These are phyloP conservation scores for Calonectria pseudoturangicola DNA, from an alignment of 2,329 filamentous ascomycete genomes.

Conservation along the genomic window DNA sequence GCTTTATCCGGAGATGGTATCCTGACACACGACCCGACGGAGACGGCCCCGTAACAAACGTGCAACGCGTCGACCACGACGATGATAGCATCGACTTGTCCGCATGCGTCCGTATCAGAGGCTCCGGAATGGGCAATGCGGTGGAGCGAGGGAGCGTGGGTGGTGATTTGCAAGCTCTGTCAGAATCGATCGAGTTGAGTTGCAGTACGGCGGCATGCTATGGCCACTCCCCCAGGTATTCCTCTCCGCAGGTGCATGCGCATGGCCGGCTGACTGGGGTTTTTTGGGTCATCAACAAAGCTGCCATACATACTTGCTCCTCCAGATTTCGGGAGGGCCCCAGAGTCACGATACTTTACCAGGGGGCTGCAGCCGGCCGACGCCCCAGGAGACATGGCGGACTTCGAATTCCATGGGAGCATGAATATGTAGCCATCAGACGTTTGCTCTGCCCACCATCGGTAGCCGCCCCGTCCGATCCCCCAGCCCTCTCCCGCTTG, in stretches of 20 bases:
- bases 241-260: slow-evolving; percentile 4
- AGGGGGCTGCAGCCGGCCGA: slow-evolving; percentile 16
- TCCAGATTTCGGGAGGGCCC: slow-evolving; percentile 27
- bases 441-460: slow-evolving; percentile 43
- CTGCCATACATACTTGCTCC: slow-evolving; percentile 7
- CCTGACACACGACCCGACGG: slow-evolving; percentile 32
- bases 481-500: not conserved
- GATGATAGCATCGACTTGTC: not conserved
- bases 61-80: slow-evolving; percentile 9
- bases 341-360: slow-evolving; percentile 15
- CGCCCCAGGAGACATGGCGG: slow-evolving; percentile 26
- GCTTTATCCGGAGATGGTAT: slow-evolving; percentile 33
- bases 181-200: slow-evolving; percentile 2
- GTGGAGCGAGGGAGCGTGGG: not conserved
- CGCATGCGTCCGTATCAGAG: slow-evolving; percentile 29
- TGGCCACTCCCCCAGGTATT: slow-evolving; percentile 34
- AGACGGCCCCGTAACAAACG: slow-evolving; percentile 34
- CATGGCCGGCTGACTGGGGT: slow-evolving; percentile 4
- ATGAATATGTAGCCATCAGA: slow-evolving; percentile 46
- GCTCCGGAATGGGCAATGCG: slow-evolving; percentile 19
- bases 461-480: slow-evolving; percentile 33
- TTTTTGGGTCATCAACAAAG: slow-evolving; percentile 21
- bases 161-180: slow-evolving; percentile 26
- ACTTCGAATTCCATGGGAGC: slow-evolving; percentile 33
- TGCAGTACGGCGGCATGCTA: slow-evolving; percentile 24